Evolutionary conservation across 2,329 filamentous ascomycete species (phyloP).

Genomic region (Penicillium aurantiogriseum): DNA sequence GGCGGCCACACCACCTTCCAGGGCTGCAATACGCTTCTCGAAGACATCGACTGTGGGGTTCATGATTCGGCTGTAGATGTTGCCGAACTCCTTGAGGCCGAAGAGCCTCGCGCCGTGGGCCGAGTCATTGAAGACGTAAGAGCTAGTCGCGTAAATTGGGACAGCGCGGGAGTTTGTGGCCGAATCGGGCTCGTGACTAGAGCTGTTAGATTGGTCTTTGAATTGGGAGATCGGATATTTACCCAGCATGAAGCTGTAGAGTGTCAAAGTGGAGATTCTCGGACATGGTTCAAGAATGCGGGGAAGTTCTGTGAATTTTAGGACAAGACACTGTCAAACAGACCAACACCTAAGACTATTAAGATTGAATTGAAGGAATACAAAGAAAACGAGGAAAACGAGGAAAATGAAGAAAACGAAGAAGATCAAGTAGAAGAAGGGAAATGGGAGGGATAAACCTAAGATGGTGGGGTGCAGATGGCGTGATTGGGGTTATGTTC

Average conservation of each 20-base stretch:
- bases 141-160: slow-evolving; percentile 95
- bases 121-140: slow-evolving; percentile 91
- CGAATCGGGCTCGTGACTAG: slow-evolving; percentile 74
- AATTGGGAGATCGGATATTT: slow-evolving; percentile 32
- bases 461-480: neutral
- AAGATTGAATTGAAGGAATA: neutral
- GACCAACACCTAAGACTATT: neutral
- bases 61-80: slow-evolving; percentile 96
- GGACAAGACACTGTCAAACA: neutral
- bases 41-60: slow-evolving; percentile 96
- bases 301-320: neutral
- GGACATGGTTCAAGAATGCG: slow-evolving; percentile 31
- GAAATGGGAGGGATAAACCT: neutral
- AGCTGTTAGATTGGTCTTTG: slow-evolving; percentile 4
- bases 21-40: slow-evolving; percentile 91
- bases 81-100: slow-evolving; percentile 93
- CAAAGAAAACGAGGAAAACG: neutral
- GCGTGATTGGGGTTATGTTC: neutral
- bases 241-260: slow-evolving; percentile 82
- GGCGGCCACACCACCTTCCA: slow-evolving; percentile 87
- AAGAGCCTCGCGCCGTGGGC: slow-evolving; percentile 94
- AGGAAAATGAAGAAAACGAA: neutral
- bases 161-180: slow-evolving; percentile 85
- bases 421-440: neutral
- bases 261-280: slow-evolving; percentile 68